Evolutionary conservation across 2,329 filamentous ascomycete species (phyloP), one percentile per base, ranked within the genome.

Genomic region (Neopestalotiopsis sp.): DNA sequence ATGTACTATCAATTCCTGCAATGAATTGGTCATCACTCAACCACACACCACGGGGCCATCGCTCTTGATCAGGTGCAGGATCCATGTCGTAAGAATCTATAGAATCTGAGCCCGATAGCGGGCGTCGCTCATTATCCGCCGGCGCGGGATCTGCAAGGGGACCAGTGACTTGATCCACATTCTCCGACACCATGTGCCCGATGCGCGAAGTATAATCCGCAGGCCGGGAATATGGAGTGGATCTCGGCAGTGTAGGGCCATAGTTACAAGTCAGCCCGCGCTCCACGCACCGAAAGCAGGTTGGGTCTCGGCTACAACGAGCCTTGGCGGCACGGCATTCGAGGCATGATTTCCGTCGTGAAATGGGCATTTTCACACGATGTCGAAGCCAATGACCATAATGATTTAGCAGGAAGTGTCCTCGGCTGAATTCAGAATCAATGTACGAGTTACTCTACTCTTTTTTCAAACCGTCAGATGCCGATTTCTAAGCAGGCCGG

Each of bases 271-370:
- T 34, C 12, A 74, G 30, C 3, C 68, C 68, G 12, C 73, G 71
- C 9, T 71, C 70, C 5, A 62, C 65, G 52, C 74, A 76, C 34
- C 75, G 72, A 9, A 68, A 67, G 58, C 75, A 77, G 2, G 71
- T 66, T 0, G 32, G 60, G 12, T 71, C 73, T 13, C 75, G 74
- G 12, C 71, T 75, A 60, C 75, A 77, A 59, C 72, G 73, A 7
- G 75, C 67, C 61, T 76, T 77, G 13, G 75, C 74, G 14, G 60
- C 20, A n/a, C 75, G 70, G 66, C 75, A 77, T 28, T 67, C 69
- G 40, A 66, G 28, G 68, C 76, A 77, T 1, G 76, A 71, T 63
- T 74, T 77, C 59, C 72, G 71, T 52, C 74, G 69, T 4, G 74
- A 73, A 17, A 76, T 70, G 2, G 74, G 74, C 74, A 76, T 76